Evolutionary conservation across 495 filamentous ascomycete species (phyloP), one percentile per base, ranked within the genome.

Genomic region (Neurospora tetraspora): DNA sequence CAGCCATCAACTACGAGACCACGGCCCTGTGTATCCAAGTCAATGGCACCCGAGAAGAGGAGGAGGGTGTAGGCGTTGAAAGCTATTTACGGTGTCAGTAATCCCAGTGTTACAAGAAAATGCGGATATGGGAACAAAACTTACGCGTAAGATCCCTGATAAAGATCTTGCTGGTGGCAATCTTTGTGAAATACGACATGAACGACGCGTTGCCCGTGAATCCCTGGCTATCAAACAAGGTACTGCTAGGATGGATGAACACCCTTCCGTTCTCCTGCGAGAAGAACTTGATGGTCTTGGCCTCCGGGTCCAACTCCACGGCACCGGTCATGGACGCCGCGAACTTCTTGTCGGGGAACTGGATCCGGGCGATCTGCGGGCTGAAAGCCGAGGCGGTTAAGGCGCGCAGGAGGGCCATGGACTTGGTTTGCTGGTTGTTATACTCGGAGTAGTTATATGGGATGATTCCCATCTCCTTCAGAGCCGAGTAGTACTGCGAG

Each of bases 281-380:
- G 78, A 92, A 98, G 83, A 94, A 98, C 78, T 92, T 93, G 80
- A 99, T 97, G 16, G 90, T 93, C 36, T 91, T 86, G 20, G 95
- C 94, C 82, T 98, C 96, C 0, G 95, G 95, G 76, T 99, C 96
- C 3, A 97, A 83, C 78, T 94, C 95, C 1, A 99, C 90, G 4
- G 96, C 92, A 37, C 96, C 96, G 3, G 92, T 90, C 71, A 94
- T 85, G 0, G 91, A 92, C 38, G 90, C 88, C 39, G 92, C 91
- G 82, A 96, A 99, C 79, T 96, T 97, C 86, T 96, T 95, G 81
- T 97, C 93, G 0, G 96, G 96, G 78, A 97, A 91, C 45, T 91
- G 90, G 79, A 99, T 97, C 61, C 94, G 90, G 34, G 93, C 94
- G 73, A 97, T 87, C 78, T 98, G 94, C 0, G 96, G 96, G 39